These are phyloP conservation scores for Kwoniella newhampshirensis DNA, from an alignment of 768 basidiomycete species.

Conservation along the genomic window DNA sequence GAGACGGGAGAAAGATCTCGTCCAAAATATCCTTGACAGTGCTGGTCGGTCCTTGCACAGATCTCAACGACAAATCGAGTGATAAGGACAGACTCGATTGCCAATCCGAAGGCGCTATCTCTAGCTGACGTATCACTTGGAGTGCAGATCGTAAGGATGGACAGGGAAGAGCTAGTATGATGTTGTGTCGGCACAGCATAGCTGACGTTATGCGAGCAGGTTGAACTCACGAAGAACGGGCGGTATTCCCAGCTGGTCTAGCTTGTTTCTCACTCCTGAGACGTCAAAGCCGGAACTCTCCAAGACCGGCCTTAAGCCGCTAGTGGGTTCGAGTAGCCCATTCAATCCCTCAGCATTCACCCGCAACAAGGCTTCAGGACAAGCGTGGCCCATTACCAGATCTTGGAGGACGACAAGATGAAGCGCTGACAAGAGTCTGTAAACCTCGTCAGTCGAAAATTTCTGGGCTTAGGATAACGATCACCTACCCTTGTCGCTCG, in stretches of 20 bases:
- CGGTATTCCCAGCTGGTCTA: conserved; percentile 16
- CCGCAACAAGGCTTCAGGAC: conserved; percentile 34
- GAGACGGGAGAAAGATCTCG: neutral
- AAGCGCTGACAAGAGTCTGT: conserved; percentile 36
- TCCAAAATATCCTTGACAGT: neutral
- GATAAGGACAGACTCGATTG: neutral
- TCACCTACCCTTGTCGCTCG: conserved; percentile 49
- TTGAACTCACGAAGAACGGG: neutral
- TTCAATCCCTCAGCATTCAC: conserved; percentile 26
- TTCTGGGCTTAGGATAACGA: neutral
- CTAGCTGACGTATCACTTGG: conserved; percentile 7
- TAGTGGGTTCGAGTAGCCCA: conserved; percentile 23
- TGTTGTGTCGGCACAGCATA: neutral
- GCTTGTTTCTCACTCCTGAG: conserved; percentile 21
- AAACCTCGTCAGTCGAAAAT: neutral
- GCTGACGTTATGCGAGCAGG: too few species aligned
- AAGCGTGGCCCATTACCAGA: conserved; percentile 31
- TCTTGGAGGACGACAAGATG: conserved; percentile 48
- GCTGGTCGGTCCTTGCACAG: neutral
- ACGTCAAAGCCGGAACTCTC: conserved; percentile 38
- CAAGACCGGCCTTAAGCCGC: conserved; percentile 37
- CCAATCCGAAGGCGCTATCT: conserved; percentile 3
- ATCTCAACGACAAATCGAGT: neutral
- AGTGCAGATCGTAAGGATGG: conserved; percentile 2
- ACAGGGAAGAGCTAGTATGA: neutral